These are phyloP conservation scores for Phallus indusiatus DNA, from an alignment of 768 basidiomycete species.

Conservation along the genomic window DNA sequence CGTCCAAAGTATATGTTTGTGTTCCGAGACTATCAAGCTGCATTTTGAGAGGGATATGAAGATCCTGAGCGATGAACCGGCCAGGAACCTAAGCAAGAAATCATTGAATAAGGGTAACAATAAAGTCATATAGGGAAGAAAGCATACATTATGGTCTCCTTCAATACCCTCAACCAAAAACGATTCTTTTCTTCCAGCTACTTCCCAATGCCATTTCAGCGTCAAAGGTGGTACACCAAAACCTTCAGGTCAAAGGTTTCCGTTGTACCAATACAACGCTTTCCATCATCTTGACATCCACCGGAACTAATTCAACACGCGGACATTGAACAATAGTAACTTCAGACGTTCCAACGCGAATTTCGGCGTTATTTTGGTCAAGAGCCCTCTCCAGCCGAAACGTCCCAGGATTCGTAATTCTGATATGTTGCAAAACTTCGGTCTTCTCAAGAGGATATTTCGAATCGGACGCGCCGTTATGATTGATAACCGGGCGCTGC, in stretches of 20 bases:
- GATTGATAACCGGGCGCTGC: conserved; percentile 9
- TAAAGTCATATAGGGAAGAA: not conserved
- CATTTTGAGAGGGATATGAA: conserved; percentile 61
- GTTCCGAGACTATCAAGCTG: conserved; percentile 54
- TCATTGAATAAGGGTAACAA: not conserved
- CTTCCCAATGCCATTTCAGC: conserved; percentile 64
- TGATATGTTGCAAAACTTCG: conserved; percentile 65
- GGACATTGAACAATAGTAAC: conserved; percentile 80
- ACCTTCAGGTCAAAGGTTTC: conserved; percentile 32
- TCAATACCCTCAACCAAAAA: conserved; percentile 83
- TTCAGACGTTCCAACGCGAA: conserved; percentile 61
- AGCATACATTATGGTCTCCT: conserved; percentile 33
- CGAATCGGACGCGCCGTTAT: conserved; percentile 7
- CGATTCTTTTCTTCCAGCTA: conserved; percentile 56
- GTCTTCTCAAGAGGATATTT: conserved; percentile 42
- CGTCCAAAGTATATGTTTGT: conserved; percentile 68
- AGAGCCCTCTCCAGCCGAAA: conserved; percentile 66
- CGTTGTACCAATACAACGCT: conserved; percentile 54
- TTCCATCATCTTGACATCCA: conserved; percentile 31
- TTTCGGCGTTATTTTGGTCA: conserved; percentile 45
- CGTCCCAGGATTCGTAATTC: conserved; percentile 61
- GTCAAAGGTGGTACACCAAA: conserved; percentile 33
- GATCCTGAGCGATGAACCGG: conserved; percentile 34
- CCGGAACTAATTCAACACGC: conserved; percentile 49
- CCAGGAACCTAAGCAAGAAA: conserved; percentile 6